Conservation (phyloP, 495 filamentous ascomycete genomes). For the Hypomontagnella submonticulosa region DNA sequence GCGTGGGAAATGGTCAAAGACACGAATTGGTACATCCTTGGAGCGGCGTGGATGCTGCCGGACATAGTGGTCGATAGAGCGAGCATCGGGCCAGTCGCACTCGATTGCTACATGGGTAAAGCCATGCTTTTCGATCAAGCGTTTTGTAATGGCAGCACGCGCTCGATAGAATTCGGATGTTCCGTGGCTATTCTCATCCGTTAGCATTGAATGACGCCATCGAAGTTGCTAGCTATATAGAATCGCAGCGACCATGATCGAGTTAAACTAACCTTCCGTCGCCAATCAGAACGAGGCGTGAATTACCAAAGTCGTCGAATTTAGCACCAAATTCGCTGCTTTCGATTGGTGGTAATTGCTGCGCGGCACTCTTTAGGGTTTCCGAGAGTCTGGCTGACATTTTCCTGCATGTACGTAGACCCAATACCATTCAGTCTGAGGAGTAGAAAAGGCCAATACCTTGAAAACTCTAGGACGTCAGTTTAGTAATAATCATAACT, state of each 20-base stretch:
- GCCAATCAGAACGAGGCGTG: constrained; percentile 26
- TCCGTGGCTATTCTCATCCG: constrained; percentile 17
- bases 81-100: constrained; percentile 66
- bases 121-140: constrained; percentile 59
- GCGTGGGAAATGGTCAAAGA: constrained; percentile 63
- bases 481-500: too few relatives aligned
- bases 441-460: background rate
- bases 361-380: constrained; percentile 19
- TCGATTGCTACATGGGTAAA: constrained; percentile 63
- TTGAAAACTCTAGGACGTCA: too few relatives aligned
- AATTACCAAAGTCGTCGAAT: constrained; percentile 29
- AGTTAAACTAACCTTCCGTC: constrained; percentile 25
- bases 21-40: constrained; percentile 39
- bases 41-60: constrained; percentile 21
- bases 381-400: constrained; percentile 18
- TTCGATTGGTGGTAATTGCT: constrained; percentile 24
- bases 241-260: background rate
- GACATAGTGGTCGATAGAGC: constrained; percentile 62
- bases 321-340: constrained; percentile 27
- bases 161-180: constrained; percentile 35
- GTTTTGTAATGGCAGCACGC: constrained; percentile 53
- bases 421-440: constrained; percentile 8
- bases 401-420: constrained; percentile 13
- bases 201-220: constrained; percentile 8
- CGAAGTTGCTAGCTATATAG: constrained; percentile 2